These are phyloP conservation scores for Triangularia verruculosa DNA, from an alignment of 2,329 filamentous ascomycete genomes.

Conservation along the genomic window DNA sequence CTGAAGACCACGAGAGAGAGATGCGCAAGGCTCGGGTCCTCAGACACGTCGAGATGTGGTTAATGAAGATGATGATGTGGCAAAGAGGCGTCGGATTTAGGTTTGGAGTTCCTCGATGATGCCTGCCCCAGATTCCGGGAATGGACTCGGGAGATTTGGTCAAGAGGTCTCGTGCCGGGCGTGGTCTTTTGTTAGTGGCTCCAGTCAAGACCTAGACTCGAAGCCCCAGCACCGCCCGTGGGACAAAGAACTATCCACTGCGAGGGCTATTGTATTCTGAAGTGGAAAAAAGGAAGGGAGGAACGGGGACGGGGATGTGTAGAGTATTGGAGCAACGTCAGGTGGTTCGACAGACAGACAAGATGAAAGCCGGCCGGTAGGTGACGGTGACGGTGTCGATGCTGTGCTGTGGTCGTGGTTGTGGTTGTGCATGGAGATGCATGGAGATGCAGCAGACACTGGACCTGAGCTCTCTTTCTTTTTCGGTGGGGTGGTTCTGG, in stretches of 20 bases:
- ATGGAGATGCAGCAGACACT: conserved; percentile 1
- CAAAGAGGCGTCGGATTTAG: conserved; percentile 15
- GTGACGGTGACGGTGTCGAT: neutral
- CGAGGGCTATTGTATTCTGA: conserved; percentile 8
- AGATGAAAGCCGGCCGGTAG: neutral
- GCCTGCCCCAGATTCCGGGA: conserved; percentile 5
- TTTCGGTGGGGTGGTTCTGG: conserved; percentile 22
- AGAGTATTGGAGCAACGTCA: neutral
- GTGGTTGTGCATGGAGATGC: neutral
- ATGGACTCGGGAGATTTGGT: neutral
- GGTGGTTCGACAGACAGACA: neutral
- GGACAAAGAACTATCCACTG: conserved; percentile 18
- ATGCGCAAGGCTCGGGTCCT: neutral
- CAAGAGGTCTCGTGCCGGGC: conserved; percentile 13
- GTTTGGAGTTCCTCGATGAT: conserved; percentile 7
- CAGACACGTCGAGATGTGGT: conserved; percentile 15
- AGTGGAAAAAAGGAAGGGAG: neutral
- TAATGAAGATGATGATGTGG: conserved; percentile 18
- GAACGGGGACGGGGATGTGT: neutral
- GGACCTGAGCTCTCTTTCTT: conserved; percentile 2
- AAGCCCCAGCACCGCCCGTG: conserved; percentile 6
- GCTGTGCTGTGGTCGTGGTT: conserved; percentile 1
- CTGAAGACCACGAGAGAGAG: conserved; percentile 11
- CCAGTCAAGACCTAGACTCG: conserved; percentile 4
- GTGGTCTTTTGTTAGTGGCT: conserved; percentile 17